These are phyloP conservation scores for Anaeramoeba flamelloides DNA, from an alignment of 78 protist genomes.

Conservation along the genomic window DNA sequence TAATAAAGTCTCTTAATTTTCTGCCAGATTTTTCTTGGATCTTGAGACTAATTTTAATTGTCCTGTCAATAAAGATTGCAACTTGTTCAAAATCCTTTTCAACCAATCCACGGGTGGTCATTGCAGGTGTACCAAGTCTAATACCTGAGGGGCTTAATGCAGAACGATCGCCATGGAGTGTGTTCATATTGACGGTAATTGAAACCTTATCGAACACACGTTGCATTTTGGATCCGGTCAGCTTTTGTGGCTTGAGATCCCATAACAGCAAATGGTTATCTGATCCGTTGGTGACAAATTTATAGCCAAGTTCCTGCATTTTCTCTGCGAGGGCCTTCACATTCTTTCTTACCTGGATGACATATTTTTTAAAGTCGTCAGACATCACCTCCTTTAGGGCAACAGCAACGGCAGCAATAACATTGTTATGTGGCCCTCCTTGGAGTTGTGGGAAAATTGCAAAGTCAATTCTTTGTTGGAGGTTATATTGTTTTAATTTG, in stretches of 20 bases:
- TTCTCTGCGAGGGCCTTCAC: slow-evolving; percentile 49
- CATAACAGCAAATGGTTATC: slow-evolving; percentile 87
- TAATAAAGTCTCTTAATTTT: slow-evolving; percentile 55
- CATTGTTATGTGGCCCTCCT: slow-evolving; percentile 98
- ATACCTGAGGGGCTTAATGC: slow-evolving; percentile 88
- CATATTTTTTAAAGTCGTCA: slow-evolving; percentile 68
- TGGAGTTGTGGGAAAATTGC: slow-evolving; percentile 75
- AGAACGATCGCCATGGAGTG: slow-evolving; percentile 73
- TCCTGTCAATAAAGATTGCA: slow-evolving; percentile 4
- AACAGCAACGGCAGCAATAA: slow-evolving; percentile 83
- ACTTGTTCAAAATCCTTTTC: slow-evolving; percentile 6
- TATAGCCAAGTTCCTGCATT: slow-evolving; percentile 57
- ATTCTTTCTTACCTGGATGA: slow-evolving; percentile 50
- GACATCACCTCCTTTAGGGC: slow-evolving; percentile 42
- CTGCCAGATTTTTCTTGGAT: slow-evolving; percentile 39
- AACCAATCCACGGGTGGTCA: slow-evolving; percentile 16
- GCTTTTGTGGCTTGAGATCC: slow-evolving; percentile 62
- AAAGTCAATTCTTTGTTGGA: slow-evolving; percentile 28
- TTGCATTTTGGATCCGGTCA: slow-evolving; percentile 78
- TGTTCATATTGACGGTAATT: slow-evolving; percentile 91
- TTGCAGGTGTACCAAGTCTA: slow-evolving; percentile 40
- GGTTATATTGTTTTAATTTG: too few relatives aligned
- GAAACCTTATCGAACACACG: slow-evolving; percentile 50
- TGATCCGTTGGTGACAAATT: slow-evolving; percentile 78
- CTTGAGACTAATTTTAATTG: slow-evolving; percentile 16